phyloP scores from a whole-genome alignment of 306 rosid genomes.

The Vigna mungo region DNA sequence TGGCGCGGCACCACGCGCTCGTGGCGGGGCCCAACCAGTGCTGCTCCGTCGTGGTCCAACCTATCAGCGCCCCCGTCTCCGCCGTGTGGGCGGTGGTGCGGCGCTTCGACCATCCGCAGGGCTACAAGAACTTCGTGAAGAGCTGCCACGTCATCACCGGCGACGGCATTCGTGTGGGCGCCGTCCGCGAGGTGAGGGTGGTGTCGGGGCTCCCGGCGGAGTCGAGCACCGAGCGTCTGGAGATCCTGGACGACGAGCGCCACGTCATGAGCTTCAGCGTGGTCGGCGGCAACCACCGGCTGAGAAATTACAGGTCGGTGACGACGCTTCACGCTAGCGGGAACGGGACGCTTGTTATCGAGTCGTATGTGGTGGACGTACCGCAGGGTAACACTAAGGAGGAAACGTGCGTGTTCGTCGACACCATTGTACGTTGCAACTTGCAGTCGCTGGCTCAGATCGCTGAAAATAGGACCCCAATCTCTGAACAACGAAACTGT shows the following conservation, averaged over 20 bases:
- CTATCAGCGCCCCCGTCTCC: conserved; percentile 52
- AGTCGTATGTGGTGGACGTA: conserved; percentile 67
- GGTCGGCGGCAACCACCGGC: conserved; percentile 66
- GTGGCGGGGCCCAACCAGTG: conserved; percentile 56
- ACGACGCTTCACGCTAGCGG: conserved; percentile 60
- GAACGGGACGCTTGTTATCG: conserved; percentile 53
- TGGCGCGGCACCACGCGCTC: conserved; percentile 47
- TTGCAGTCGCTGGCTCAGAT: conserved; percentile 64
- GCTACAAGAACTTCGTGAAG: conserved; percentile 63
- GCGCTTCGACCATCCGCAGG: conserved; percentile 66
- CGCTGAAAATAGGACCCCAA: conserved; percentile 46
- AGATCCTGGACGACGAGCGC: conserved; percentile 67
- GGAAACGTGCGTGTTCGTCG: conserved; percentile 64
- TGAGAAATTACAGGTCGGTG: conserved; percentile 65
- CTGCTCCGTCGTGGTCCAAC: conserved; percentile 55
- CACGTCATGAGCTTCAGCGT: conserved; percentile 70
- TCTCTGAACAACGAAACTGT: background rate
- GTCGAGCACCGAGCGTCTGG: conserved; percentile 63
- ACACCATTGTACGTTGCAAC: conserved; percentile 70
- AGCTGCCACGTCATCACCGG: conserved; percentile 60
- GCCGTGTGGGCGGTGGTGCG: conserved; percentile 66
- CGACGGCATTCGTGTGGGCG: conserved; percentile 55
- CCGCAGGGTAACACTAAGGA: conserved; percentile 70
- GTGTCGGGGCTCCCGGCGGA: conserved; percentile 70
- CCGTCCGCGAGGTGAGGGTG: conserved; percentile 65